A percentile compares a stretch with the other conserved stretches of the same genome.
phyloP scores from a whole-genome alignment of 768 basidiomycete species.

The Xerocomus potaroensis region DNA sequence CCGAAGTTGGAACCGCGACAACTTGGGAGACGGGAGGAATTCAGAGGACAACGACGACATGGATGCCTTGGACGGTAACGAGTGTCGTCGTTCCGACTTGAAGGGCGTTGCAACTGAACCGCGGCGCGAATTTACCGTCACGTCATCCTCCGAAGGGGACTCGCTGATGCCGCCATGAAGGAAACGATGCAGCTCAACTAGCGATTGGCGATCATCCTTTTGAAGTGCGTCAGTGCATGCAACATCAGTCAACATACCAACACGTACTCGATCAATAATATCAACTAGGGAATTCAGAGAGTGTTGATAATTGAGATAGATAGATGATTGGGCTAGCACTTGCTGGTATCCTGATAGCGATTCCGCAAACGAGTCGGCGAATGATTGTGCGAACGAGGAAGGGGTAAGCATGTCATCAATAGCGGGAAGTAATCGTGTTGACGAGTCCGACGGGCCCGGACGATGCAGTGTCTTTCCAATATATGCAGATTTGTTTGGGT shows the following conservation, averaged over 20 bases:
- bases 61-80: slow-evolving; percentile 63
- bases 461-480: slow-evolving; percentile 41
- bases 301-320: slow-evolving; percentile 75
- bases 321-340: slow-evolving; percentile 36
- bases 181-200: slow-evolving; percentile 71
- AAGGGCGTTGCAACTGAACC: slow-evolving; percentile 36
- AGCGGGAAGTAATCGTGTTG: slow-evolving; percentile 43
- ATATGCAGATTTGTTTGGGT: slow-evolving; percentile 51
- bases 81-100: slow-evolving; percentile 62
- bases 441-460: slow-evolving; percentile 65
- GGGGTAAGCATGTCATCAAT: slow-evolving; percentile 15
- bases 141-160: slow-evolving; percentile 21
- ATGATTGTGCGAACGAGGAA: slow-evolving; percentile 17
- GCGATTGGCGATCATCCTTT: slow-evolving; percentile 72
- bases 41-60: slow-evolving; percentile 56
- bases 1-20: slow-evolving; percentile 57
- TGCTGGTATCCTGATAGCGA: slow-evolving; percentile 16
- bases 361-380: slow-evolving; percentile 19
- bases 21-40: slow-evolving; percentile 37
- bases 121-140: slow-evolving; percentile 20
- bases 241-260: not conserved
- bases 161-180: slow-evolving; percentile 37
- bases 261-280: slow-evolving; percentile 71
- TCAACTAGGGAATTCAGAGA: slow-evolving; percentile 78
- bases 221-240: slow-evolving; percentile 6